These are phyloP conservation scores for Nicotiana sylvestris DNA, from an alignment of 257 asterid genomes.

Conservation along the genomic window DNA sequence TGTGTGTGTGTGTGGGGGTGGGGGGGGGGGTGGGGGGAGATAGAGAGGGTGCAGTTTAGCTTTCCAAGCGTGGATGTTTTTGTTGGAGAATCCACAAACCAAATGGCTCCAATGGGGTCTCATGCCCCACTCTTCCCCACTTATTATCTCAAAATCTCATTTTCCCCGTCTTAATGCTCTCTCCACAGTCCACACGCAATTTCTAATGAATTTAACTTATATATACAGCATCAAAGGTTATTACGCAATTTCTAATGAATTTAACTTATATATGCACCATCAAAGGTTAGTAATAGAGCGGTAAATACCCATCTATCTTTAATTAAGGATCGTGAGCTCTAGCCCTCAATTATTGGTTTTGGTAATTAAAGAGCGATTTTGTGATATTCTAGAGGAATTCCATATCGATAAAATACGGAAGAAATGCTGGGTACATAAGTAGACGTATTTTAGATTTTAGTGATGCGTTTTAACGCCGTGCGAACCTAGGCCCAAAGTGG, in stretches of 20 bases:
- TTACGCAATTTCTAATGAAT: not conserved
- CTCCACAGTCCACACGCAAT: not conserved
- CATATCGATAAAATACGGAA: too few species aligned
- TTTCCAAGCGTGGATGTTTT: constrained; percentile 50
- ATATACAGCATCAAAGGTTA: too few species aligned
- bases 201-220: not conserved
- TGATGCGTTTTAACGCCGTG: too few species aligned
- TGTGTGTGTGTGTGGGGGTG: constrained; percentile 5
- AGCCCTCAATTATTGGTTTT: too few species aligned
- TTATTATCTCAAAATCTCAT: not conserved
- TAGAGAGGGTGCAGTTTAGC: constrained; percentile 19
- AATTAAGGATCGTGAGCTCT: too few species aligned
- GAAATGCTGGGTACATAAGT: too few species aligned
- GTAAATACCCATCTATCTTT: too few species aligned
- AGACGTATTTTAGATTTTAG: too few species aligned
- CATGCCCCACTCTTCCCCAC: constrained; percentile 2
- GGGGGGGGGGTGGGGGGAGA: constrained; percentile 12
- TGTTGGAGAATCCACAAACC: constrained; percentile 53
- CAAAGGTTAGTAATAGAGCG: too few species aligned
- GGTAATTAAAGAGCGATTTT: too few species aligned
- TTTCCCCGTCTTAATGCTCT: not conserved
- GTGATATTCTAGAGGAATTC: too few species aligned
- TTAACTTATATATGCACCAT: not conserved
- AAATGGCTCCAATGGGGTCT: constrained; percentile 15
- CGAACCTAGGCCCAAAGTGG: too few species aligned